Evolutionary conservation across 2,329 filamentous ascomycete genomes (phyloP), one percentile per base, ranked within the genome.

Genomic region (Trichoderma semiorbis): DNA sequence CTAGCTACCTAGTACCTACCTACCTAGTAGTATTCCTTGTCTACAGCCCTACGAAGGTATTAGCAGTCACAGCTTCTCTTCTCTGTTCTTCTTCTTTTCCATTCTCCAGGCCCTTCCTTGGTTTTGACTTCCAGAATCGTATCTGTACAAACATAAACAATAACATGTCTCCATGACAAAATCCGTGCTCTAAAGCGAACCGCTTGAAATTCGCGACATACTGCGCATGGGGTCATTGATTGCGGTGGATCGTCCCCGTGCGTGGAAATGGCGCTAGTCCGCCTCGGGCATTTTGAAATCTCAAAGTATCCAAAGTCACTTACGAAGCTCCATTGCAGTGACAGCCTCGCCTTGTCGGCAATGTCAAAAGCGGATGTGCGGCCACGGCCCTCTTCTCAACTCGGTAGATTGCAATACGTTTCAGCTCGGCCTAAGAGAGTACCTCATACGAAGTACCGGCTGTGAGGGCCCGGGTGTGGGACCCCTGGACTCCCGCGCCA

Each of bases 161-260:
- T 24, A 21, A 28, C 11, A 21, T 21, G n/a, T 10, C n/a, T 21
- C 8, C 43, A 47, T n/a, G 43, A 47, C 18, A 65, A 36, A 36
- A 65, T 10, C 16, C 5, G 63, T 50, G 39, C 43, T 43, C n/a
- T 18, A 32, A 67, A 57, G 50, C 34, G 65, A 58, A 26, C 55
- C 57, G 57, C 66, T 36, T 39, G 39, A 69, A 61, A 53, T 39
- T 69, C 57, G 39, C 57, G 39, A 53, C 55, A 32, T 18, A 18
- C 3, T 8, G 11, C 34, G 26, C 64, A 61, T 39, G n/a, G 55
- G 55, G 66, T 24, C 57, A 34, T 69, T 60, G n/a, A 69, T 61
- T 69, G 57, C 57, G 7, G 57, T 69, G 66, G 66, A 62, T 53
- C 21, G 66, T 62, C n/a, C 66, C 26, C 36, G n/a, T 32, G 39